Evolutionary conservation across 371 early-diverging fungal species (phyloP), one percentile per base, ranked within the genome.

Genomic region (Batkoa obscura): DNA sequence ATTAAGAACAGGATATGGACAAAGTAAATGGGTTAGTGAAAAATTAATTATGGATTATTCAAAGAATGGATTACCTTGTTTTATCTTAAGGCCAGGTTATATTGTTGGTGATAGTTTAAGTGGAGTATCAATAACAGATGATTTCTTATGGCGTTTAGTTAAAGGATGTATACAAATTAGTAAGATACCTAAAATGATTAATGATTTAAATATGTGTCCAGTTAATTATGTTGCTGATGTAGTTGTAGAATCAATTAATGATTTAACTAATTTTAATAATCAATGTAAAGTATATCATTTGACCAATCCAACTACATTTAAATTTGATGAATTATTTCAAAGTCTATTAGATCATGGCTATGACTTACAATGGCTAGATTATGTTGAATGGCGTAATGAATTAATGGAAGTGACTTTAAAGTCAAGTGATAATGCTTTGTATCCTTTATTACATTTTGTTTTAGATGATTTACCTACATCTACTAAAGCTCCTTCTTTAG

Each of bases 21-120:
- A 97, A 70, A 80, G 84, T 68, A 97, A 97, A 64, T 97, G 96
- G 96, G 96, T 94, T 13, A 72, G 92, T 36, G 98, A 97, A 71
- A 86, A 86, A 66, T 71, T 97, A 36, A 78, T 90, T 47, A 73
- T 90, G 78, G 71, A 78, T 23, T 93, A 94, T 17, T 71, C 80
- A 41, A 63, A 58, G 17, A 72, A 84, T 50, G 94, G 94, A 15
- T 74, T 90, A 55, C 84, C 90, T 0, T 90, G 84, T 0, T 86
- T 89, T 41, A 88, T 95, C 49, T 72, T 95, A 55, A 79, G 98
- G 15, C 96, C 98, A 10, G 98, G 98, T 10, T 95, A 94, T 60
- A 88, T 97, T 58, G 76, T 94, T 43, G 98, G 98, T 37, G 81
- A 94, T 64, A 81, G 88, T 35, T 69, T 64, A 31, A 77, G 83